These are phyloP conservation scores for Neonectria ditissima DNA, from an alignment of 2,329 filamentous ascomycete genomes.

Conservation along the genomic window DNA sequence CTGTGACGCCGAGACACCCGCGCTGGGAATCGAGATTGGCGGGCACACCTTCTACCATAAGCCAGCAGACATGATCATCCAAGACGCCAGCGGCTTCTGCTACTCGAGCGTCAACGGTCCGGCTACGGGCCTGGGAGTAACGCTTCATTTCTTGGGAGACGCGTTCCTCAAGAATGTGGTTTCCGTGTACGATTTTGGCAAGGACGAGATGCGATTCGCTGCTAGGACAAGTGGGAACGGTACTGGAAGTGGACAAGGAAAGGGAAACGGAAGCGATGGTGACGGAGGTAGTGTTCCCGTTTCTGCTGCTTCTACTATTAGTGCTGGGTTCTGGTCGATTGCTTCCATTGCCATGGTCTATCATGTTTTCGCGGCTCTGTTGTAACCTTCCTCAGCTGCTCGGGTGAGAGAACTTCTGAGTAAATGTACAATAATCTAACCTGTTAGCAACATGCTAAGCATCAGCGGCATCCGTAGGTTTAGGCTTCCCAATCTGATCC, in stretches of 20 bases:
- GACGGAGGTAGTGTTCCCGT: background rate
- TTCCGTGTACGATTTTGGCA: conserved; percentile 62
- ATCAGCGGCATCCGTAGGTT: background rate
- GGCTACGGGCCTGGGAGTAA: conserved; percentile 2
- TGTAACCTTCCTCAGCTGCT: background rate
- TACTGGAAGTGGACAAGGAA: background rate
- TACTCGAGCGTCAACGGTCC: conserved; percentile 22
- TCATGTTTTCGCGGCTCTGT: background rate
- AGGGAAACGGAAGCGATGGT: background rate
- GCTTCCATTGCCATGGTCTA: background rate
- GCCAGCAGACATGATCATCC: conserved; percentile 46
- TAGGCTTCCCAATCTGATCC: background rate
- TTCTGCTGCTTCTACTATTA: background rate
- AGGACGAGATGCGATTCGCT: conserved; percentile 59
- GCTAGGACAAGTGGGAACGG: background rate
- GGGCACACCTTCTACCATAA: conserved; percentile 48
- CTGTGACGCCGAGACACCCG: conserved; percentile 55
- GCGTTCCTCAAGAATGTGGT: conserved; percentile 63
- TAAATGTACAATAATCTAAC: background rate
- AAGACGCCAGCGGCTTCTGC: conserved; percentile 27
- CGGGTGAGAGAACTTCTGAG: no score
- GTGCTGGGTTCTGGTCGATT: background rate
- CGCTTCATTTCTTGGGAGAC: conserved; percentile 57
- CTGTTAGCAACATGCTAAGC: background rate
- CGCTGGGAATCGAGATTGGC: conserved; percentile 55